A percentile compares a stretch with the other conserved stretches of the same genome.
Evolutionary conservation across 1,284 basidiomycete species (phyloP).

Genomic region (Ustilago shanxiensis): DNA sequence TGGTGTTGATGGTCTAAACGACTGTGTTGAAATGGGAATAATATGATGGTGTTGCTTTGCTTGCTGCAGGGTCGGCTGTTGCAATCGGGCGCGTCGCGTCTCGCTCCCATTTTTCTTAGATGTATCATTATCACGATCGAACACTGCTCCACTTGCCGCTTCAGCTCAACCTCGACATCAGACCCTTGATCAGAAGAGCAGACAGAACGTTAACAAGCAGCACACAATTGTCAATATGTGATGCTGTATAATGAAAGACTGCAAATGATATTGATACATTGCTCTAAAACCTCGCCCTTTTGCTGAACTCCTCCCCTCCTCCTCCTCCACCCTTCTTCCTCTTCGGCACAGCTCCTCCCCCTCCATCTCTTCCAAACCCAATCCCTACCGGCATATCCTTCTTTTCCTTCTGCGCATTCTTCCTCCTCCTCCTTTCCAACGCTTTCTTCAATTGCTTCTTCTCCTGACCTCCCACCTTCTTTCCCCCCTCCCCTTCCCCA

Average conservation of each 20-base stretch:
- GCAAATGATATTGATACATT: background rate
- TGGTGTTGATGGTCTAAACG: constrained; percentile 13
- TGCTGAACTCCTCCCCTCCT: background rate
- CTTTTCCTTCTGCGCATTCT: constrained; percentile 89
- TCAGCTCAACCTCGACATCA: background rate
- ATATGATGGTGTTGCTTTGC: constrained; percentile 6
- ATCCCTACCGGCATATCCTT: constrained; percentile 71
- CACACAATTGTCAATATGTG: background rate
- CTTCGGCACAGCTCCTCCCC: constrained; percentile 36
- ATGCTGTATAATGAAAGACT: background rate
- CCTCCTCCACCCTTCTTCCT: constrained; percentile 23
- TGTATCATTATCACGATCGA: background rate
- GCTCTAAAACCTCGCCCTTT: constrained; percentile 21
- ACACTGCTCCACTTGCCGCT: background rate
- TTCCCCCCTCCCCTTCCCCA: constrained; percentile 15
- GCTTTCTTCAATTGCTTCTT: constrained; percentile 79
- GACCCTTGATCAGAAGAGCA: no score
- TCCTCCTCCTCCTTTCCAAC: constrained; percentile 88
- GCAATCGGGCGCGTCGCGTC: constrained; percentile 33
- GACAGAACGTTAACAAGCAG: background rate
- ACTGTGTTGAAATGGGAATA: background rate
- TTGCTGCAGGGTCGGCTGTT: background rate
- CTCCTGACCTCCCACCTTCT: constrained; percentile 29
- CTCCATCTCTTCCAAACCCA: constrained; percentile 22
- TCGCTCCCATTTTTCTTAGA: background rate